These are phyloP conservation scores for Lactifluus echinatus DNA, from an alignment of 768 basidiomycete species.

Conservation along the genomic window DNA sequence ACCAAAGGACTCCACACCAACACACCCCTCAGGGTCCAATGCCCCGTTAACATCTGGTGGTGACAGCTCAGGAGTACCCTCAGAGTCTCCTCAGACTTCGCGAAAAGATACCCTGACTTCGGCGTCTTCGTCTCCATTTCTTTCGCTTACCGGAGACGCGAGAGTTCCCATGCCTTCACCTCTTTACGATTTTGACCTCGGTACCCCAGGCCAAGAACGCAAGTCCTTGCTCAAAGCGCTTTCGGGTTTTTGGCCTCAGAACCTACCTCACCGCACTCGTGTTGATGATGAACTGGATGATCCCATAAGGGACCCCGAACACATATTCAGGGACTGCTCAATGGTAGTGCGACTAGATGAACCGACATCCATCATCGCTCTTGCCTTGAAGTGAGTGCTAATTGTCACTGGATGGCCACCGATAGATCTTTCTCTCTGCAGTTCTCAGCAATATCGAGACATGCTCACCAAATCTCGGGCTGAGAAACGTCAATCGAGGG, in stretches of 20 bases:
- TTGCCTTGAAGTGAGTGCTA: conserved; percentile 69
- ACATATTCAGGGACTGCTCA: conserved; percentile 88
- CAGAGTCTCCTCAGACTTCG: background rate
- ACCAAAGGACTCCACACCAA: background rate
- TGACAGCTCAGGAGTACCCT: background rate
- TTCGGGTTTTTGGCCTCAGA: conserved; percentile 72
- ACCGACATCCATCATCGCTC: conserved; percentile 94
- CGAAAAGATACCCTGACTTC: conserved; percentile 27
- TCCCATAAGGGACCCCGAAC: conserved; percentile 71
- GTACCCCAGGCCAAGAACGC: conserved; percentile 47
- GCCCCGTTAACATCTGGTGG: background rate
- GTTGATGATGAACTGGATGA: conserved; percentile 56
- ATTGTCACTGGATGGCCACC: background rate
- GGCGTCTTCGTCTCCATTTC: conserved; percentile 48
- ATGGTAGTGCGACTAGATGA: conserved; percentile 96
- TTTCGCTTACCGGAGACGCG: conserved; percentile 15
- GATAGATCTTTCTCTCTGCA: conserved; percentile 25
- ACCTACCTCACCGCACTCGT: conserved; percentile 42
- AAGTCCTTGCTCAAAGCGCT: conserved; percentile 74
- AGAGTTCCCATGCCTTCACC: conserved; percentile 15
- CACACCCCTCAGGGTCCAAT: background rate
- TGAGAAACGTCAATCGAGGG: conserved; percentile 61
- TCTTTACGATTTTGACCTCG: conserved; percentile 44
- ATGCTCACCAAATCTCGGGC: conserved; percentile 69
- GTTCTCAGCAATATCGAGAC: conserved; percentile 76